Evolutionary conservation across 2,329 filamentous ascomycete genomes (phyloP), one percentile per base, ranked within the genome.

Genomic region (Parasarocladium wereldwijsianum): DNA sequence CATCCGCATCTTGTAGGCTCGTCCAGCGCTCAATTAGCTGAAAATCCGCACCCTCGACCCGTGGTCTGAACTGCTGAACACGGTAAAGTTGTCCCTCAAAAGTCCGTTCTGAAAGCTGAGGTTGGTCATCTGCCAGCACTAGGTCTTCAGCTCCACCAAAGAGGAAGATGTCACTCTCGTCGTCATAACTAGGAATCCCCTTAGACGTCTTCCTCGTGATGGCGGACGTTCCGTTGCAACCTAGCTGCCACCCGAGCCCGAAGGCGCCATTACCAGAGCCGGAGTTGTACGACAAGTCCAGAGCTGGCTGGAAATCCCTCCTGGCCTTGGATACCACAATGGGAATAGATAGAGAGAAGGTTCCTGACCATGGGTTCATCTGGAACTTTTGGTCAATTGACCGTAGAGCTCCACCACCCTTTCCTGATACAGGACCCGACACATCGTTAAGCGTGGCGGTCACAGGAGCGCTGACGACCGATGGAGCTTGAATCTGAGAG

Each of bases 231-330:
- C n/a, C 30, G n/a, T n/a, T n/a, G n/a, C n/a, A n/a, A 1, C 16
- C 8, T 9, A 50, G 17, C 2, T 34, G 12, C 47, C 47, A 51
- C 4, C 47, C 47, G 5, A 49, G n/a, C 4, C 47, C 47, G 36
- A 47, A 49, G 1, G 32, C 17, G 1, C 46, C 43, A 34, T 48
- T 48, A 4, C 45, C 45, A 12, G 9, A 13, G 10, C 42, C 42
- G 3, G 46, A 50, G 27, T 39, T 32, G 32, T 51, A 51, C 2
- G 14, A 16, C 0, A 50, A 34, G 11, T 10, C 24, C 9, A 49
- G 24, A 5, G 20, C 16, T 1, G 34, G 29, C 2, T 16, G 14
- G 25, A 24, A 17, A 4, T 17, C 33, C 15, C 10, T 22, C 4
- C 35, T 36, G 17, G 20, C 36, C 9, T 17, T 36, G 19, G 24